phyloP scores from a whole-genome alignment of 1,284 basidiomycete genomes.

The Pascua guehoae region DNA sequence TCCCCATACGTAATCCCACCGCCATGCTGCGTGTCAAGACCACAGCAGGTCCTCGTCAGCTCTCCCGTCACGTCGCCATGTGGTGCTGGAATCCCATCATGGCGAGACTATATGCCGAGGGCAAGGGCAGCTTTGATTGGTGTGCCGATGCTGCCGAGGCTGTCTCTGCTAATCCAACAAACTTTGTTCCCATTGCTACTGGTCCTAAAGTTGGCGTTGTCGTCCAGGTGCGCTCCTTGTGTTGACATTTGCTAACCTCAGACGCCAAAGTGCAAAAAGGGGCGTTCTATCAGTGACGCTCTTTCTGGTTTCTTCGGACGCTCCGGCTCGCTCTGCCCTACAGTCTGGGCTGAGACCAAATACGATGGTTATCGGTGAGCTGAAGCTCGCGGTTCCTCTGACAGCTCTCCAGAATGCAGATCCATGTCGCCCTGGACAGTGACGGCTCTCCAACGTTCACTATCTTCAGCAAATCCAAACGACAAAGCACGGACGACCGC shows the following conservation, averaged over 20 bases:
- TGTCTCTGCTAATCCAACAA: conserved; percentile 15
- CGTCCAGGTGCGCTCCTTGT: conserved; percentile 54
- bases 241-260: conserved; percentile 32
- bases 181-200: conserved; percentile 10
- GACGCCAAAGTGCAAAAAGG: conserved; percentile 79
- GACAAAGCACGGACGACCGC: conserved; percentile 73
- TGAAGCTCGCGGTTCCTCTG: background rate
- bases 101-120: conserved; percentile 57
- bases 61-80: conserved; percentile 66
- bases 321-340: conserved; percentile 15
- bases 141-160: conserved; percentile 58
- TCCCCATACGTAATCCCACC: conserved; percentile 29
- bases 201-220: conserved; percentile 54
- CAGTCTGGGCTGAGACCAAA: conserved; percentile 79
- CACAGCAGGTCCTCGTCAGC: conserved; percentile 49
- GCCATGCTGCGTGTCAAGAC: conserved; percentile 33
- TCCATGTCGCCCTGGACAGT: conserved; percentile 62
- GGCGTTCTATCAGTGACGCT: conserved; percentile 58
- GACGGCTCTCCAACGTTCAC: conserved; percentile 55
- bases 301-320: conserved; percentile 54
- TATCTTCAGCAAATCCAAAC: conserved; percentile 78
- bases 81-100: conserved; percentile 65
- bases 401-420: conserved; percentile 58
- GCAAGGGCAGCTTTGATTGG: conserved; percentile 58
- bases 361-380: conserved; percentile 77